Evolutionary conservation across 805 yeast species (phyloP).

Genomic region (Starmerella kuoi): DNA sequence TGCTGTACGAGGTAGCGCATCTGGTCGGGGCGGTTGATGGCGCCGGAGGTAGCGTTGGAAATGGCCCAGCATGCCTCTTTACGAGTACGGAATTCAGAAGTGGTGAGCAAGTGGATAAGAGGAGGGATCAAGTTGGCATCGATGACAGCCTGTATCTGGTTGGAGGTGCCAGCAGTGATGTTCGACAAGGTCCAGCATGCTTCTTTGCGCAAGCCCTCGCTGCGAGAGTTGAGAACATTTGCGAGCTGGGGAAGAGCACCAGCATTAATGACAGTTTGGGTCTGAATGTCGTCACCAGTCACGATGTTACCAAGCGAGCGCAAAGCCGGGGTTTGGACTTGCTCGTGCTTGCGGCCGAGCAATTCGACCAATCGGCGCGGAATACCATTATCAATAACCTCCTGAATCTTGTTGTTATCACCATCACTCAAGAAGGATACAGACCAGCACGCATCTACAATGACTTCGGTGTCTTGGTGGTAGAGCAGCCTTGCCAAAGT

Average conservation of each 20-base stretch:
- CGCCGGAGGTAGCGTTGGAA: constrained; percentile 95
- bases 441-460: constrained; percentile 98
- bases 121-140: constrained; percentile 91
- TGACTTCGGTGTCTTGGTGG: constrained; percentile 81
- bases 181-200: constrained; percentile 98
- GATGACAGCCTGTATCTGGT: constrained; percentile 93
- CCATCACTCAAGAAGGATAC: constrained; percentile 92
- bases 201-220: constrained; percentile 89
- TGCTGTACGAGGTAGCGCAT: constrained; percentile 84
- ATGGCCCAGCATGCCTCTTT: constrained; percentile 99
- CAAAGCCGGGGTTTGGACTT: constrained; percentile 92
- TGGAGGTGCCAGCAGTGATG: constrained; percentile 92
- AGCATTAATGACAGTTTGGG: constrained; percentile 85
- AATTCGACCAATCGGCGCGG: constrained; percentile 90
- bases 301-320: constrained; percentile 97
- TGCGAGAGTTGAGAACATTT: constrained; percentile 65
- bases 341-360: constrained; percentile 66
- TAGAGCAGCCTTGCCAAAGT: constrained; percentile 82
- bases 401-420: constrained; percentile 82
- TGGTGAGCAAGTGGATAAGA: constrained; percentile 58
- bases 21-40: constrained; percentile 80
- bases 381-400: constrained; percentile 90
- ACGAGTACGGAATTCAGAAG: constrained; percentile 88
- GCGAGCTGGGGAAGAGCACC: constrained; percentile 82
- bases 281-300: constrained; percentile 91